Base-by-base conservation (phyloP, 768 basidiomycete genomes). In the Strobilomyces dryophilus region DNA sequence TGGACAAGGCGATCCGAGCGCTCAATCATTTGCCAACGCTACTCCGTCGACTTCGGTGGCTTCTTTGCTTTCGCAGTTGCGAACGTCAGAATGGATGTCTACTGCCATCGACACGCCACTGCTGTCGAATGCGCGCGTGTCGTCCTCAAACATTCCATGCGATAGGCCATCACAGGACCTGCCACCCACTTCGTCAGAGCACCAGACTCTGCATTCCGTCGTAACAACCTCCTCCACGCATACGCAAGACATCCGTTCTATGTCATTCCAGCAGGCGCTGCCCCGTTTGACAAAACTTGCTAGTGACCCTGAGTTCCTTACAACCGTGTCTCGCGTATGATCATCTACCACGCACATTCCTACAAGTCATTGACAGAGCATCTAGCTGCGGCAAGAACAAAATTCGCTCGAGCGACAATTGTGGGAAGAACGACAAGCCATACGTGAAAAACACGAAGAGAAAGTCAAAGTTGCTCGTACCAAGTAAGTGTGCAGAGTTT, bases 321-420 rank as follows among this genome's bases (percentile, higher is more conserved):
- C 73, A 24, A 64, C 75, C 17, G 61, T 91, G 36, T 69, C 69
- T 40, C 76, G 79, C 70, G 89, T 87, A 69, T 34, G 70, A 58
- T n/a, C 26, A 57, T 47, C 42, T 24, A 53, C 36, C 24, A 12
- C 32, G 15, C 27, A 7, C 45, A 24, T 39, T 51, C 49, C 24
- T 45, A 55, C 50, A 14, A 10, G 15, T 57, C 31, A 54, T 49
- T 61, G 35, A 55, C 44, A 24, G 20, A 24, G 4, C 47, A 49
- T 47, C 18, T 61, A 90, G 90, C 73, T 93, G 61, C 87, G 82
- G 67, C 68, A 78, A 49, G 85, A 88, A 45, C 91, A 93, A 70
- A 74, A 82, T 51, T 73, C 75, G 21, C 72, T 92, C 32, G 91
- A 93, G 66, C 76, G 72, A 55, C 77, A 76, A 53, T 67, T 92